Evolutionary conservation across 176 grass and related monocot genomes (phyloP), one percentile per base, ranked within the genome.

Genomic region (Cocos nucifera): DNA sequence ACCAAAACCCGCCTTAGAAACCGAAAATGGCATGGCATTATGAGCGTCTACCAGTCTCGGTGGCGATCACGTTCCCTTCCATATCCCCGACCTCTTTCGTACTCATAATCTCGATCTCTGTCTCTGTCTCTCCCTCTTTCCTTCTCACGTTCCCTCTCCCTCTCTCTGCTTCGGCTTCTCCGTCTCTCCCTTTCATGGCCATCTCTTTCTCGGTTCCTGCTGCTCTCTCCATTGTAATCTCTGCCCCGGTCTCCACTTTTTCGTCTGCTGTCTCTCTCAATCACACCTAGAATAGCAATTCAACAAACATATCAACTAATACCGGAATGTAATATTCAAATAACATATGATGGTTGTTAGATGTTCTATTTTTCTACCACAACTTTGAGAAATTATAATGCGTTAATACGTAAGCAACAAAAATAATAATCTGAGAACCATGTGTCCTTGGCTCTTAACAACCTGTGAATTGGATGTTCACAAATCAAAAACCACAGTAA

Each of bases 111-210:
- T 44, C 35, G 35, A 44, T 87, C 77, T 52, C 79, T 61, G 29
- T 85, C 70, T 59, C 66, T 71, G 44, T 84, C 77, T 69, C 88
- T 87, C 8, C 65, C 73, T 54, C 77, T 80, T 69, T 87, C 82
- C 59, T 59, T 85, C 66, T 86, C 79, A 0, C 72, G 79, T 17
- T 83, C 83, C 53, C 76, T 65, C 52, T 72, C 76, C 32, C 83
- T 69, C 23, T 82, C 83, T 49, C 69, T 68, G 64, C 85, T 88
- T 52, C 69, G 49, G 69, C 77, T 81, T 15, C 86, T 65, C 49
- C 55, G 78, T 18, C 74, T 59, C 44, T 82, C 75, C 65, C 71
- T 82, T n/a, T 67, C 76, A 35, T 73, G 79, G 15, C 58, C 66
- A 60, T 72, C 69, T 64, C 89, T 89, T 19, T 82, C 82, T 49